Conservation (phyloP, 1,284 basidiomycete genomes). For the Ceratobasidium sp. region DNA sequence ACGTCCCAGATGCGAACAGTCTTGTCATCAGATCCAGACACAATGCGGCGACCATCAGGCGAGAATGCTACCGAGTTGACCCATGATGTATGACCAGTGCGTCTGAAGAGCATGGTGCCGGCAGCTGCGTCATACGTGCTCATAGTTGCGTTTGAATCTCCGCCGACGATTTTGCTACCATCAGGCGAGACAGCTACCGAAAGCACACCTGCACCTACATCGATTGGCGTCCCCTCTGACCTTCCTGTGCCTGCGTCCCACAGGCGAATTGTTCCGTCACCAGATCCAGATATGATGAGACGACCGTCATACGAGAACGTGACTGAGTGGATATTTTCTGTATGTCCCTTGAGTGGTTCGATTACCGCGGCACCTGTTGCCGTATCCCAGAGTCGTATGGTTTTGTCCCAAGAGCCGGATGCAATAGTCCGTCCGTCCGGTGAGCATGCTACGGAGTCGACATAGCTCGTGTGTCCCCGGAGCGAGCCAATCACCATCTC, state of each 20-base stretch:
- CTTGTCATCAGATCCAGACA: too few relatives aligned
- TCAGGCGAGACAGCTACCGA: constrained; percentile 44
- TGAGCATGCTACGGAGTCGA: constrained; percentile 18
- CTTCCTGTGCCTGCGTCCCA: constrained; percentile 6
- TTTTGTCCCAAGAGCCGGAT: constrained; percentile 36
- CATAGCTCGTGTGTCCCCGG: constrained; percentile 30
- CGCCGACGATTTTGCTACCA: constrained; percentile 29
- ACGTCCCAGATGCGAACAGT: too few relatives aligned
- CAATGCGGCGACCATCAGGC: too few relatives aligned
- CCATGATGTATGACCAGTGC: constrained; percentile 47
- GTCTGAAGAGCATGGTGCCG: background rate
- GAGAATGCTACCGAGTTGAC: too few relatives aligned
- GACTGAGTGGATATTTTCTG: too few relatives aligned
- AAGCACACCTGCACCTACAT: background rate
- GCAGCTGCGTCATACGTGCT: constrained; percentile 34
- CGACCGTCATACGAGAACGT: too few relatives aligned
- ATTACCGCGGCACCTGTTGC: too few relatives aligned
- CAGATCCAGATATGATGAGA: too few relatives aligned
- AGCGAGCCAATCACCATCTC: background rate
- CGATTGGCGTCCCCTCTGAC: background rate
- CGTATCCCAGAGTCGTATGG: constrained; percentile 35
- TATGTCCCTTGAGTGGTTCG: too few relatives aligned
- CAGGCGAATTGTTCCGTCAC: background rate
- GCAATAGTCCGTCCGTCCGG: constrained; percentile 28
- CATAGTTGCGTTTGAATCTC: constrained; percentile 33